Conservation (phyloP, 2,329 filamentous ascomycete species). For the Colletotrichum spinosum region DNA sequence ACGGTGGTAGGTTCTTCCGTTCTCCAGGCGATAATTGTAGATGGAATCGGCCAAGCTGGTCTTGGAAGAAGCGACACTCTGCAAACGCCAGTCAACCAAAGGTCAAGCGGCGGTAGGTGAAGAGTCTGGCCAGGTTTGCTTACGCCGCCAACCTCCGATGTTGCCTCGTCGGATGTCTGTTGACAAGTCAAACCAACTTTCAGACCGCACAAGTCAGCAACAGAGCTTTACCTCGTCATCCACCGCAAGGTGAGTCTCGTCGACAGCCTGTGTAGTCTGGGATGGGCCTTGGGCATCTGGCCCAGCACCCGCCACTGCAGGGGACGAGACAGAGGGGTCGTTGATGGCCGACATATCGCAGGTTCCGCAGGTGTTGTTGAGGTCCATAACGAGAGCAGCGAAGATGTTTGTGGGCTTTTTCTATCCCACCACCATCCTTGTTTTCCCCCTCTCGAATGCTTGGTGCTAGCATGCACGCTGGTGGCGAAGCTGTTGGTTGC, state of each 20-base stretch:
- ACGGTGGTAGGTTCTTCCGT: conserved; percentile 43
- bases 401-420: no score
- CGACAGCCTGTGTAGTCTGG: neutral
- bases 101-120: neutral
- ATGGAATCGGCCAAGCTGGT: neutral
- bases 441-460: no score
- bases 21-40: conserved; percentile 41
- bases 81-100: neutral
- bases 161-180: neutral
- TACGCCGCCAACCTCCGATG: neutral
- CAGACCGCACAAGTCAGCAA: neutral
- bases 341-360: no score
- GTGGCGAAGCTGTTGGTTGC: no score
- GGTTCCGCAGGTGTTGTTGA: no score
- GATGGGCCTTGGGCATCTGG: neutral
- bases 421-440: no score
- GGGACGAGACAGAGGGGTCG: neutral
- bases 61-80: neutral
- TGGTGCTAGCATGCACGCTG: no score
- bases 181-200: neutral
- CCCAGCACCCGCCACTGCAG: neutral
- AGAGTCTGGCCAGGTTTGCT: neutral
- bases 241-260: neutral
- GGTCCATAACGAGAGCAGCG: no score
- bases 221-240: neutral